Percentiles rank a stretch among this genome's conserved stretches.
phyloP scores from a whole-genome alignment of 495 filamentous ascomycete genomes.

The Sabuloglossum arenarium region DNA sequence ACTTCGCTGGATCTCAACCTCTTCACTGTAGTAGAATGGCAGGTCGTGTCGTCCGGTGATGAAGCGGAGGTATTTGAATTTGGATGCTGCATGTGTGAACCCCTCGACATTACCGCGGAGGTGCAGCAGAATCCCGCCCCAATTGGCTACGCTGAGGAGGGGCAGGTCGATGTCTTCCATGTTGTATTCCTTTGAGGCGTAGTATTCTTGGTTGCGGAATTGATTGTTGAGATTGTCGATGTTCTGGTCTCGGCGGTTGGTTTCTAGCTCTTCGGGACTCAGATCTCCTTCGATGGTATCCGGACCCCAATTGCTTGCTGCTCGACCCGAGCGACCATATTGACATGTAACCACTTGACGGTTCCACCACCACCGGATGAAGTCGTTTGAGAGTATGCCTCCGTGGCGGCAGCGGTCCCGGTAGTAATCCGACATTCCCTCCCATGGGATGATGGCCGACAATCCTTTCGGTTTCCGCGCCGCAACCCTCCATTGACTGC shows the following conservation, averaged over 20 bases:
- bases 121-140: slow-evolving; percentile 42
- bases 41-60: slow-evolving; percentile 50
- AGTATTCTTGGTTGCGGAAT: slow-evolving; percentile 39
- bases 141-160: slow-evolving; percentile 40
- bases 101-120: slow-evolving; percentile 45
- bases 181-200: slow-evolving; percentile 36
- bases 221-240: slow-evolving; percentile 30
- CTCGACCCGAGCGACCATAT: slow-evolving; percentile 30
- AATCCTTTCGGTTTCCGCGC: slow-evolving; percentile 37
- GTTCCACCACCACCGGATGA: slow-evolving; percentile 47
- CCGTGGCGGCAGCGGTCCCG: slow-evolving; percentile 42
- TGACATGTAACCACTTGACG: slow-evolving; percentile 41
- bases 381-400: slow-evolving; percentile 39
- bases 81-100: slow-evolving; percentile 34
- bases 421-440: slow-evolving; percentile 50
- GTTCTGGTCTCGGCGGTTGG: slow-evolving; percentile 35
- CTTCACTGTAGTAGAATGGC: slow-evolving; percentile 46
- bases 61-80: slow-evolving; percentile 43
- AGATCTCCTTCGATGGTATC: slow-evolving; percentile 41
- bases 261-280: slow-evolving; percentile 25
- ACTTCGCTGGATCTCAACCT: slow-evolving; percentile 39
- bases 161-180: slow-evolving; percentile 42
- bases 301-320: slow-evolving; percentile 21
- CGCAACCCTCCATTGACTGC: slow-evolving; percentile 41
- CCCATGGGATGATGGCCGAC: slow-evolving; percentile 40